Evolutionary conservation across 1,284 basidiomycete species (phyloP), one percentile per base, ranked within the genome.

Genomic region (Ustilago esculenta): DNA sequence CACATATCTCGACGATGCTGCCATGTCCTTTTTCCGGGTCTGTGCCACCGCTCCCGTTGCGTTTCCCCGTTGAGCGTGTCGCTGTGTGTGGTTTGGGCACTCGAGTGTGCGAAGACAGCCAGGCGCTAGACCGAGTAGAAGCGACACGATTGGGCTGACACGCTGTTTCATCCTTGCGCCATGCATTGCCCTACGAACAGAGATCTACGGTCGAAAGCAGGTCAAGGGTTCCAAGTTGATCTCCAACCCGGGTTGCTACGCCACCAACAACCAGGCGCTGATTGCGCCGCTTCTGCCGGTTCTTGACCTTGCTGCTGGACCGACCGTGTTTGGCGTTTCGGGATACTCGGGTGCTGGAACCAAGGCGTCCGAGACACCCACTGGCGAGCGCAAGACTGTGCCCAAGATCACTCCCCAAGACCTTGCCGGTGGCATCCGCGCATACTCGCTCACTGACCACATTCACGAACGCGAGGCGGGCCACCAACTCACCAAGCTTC

Each of bases 381-480:
- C 20, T 60, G 75, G 48, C 17, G 60, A 52, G 34, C 54, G 57
- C 21, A 68, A 61, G 32, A 94, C 90, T 18, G 85, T 89, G 12
- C 90, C 95, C 42, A 98, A 98, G 83, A 87, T 97, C 18, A 86
- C 78, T 47, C 85, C 91, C 0, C 88, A 91, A 68, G 88, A 87
- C 66, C 87, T 98, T 5, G 84, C 84, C 1, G 90, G 91, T 23
- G 90, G 89, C 1, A 84, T 98, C 43, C 87, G 89, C 33, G 89
- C 94, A 1, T 98, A 98, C 84, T 75, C 92, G 1, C 85, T 98
- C 24, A 98, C 95, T 4, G 94, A 96, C 83, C 95, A 98, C 84
- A 97, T 98, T 78, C 95, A 98, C 85, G 95, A 98, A 83, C 91
- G 95, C 45, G 95, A 98, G 83, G 91, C 94, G 0, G 88, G 88